Evolutionary conservation across 768 basidiomycete genomes (phyloP).

Genomic region (Tylopilus vinaceipallidus): DNA sequence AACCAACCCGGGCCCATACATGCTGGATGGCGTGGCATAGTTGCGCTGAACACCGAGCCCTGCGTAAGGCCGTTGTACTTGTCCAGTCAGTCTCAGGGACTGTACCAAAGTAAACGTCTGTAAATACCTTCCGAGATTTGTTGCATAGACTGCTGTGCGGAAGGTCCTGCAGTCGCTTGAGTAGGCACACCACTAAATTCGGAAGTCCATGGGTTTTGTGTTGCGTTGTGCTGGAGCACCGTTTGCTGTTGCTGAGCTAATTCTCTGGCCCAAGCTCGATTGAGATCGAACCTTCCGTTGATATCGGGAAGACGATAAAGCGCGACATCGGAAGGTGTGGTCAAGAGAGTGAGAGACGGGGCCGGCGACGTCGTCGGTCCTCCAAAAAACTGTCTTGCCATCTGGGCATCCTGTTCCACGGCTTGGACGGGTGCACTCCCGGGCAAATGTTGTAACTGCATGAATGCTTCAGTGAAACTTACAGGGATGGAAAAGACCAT

Average conservation of each 20-base stretch:
- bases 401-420: conserved; percentile 64
- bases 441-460: conserved; percentile 75
- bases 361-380: conserved; percentile 33
- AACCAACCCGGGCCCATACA: conserved; percentile 36
- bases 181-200: conserved; percentile 47
- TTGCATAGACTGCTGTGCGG: conserved; percentile 32
- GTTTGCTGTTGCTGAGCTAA: conserved; percentile 43
- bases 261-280: conserved; percentile 54
- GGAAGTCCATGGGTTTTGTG: conserved; percentile 48
- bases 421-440: conserved; percentile 47
- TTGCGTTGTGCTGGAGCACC: conserved; percentile 33
- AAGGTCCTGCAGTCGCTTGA: conserved; percentile 20
- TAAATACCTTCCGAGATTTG: conserved; percentile 28
- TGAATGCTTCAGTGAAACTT: not conserved
- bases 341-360: conserved; percentile 36
- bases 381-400: conserved; percentile 82
- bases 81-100: conserved; percentile 5
- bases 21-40: conserved; percentile 29
- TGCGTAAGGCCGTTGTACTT: conserved; percentile 41
- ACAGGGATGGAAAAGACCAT: not conserved
- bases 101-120: not conserved
- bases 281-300: conserved; percentile 37
- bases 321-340: conserved; percentile 33
- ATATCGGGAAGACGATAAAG: conserved; percentile 24
- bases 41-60: conserved; percentile 36